Base-by-base conservation (phyloP, 495 filamentous ascomycete species). In the Neurospora sp. region DNA sequence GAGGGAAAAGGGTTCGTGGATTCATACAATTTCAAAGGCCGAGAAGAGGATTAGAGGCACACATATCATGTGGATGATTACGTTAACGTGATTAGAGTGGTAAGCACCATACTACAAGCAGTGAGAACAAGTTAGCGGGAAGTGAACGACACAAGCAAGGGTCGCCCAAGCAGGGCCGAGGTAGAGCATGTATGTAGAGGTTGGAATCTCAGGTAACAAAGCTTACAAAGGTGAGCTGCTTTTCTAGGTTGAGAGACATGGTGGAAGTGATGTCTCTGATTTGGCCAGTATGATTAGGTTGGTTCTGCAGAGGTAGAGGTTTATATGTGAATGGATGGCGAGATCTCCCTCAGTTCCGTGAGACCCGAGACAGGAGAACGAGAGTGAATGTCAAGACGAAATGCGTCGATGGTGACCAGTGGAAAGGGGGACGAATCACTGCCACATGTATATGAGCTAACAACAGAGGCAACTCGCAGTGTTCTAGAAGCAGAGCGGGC, bases 21-120 rank as follows among this genome's bases (percentile, higher is more conserved):
- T 39, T 77, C 82, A 68, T 91, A 97, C 95, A 75, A 98, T 79
- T 53, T 94, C 85, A 74, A 98, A 91, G 3, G 84, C 88, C 1
- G 93, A 93, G 75, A 96, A 89, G 71, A 97, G 83, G 48, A 99
- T 88, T 41, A 92, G 78, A 1, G 96, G 96, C 10, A 99, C 94
- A 79, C 93, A 98, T 35, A 90, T 85, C 77, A 97, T 91, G 80
- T 99, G 96, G 76, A 99, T 97, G 31, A 88, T 87, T 71, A 98
- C 84, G 78, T 99, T 99, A 78, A 96, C 92, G 10, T 89, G 84
- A 82, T 97, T 91, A 80, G 92, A 91, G 81, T 99, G 96, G 81
- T 99, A 98, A 39, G 93, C 88, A 77, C 96, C 95, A 87, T 99
- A 99, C 96, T 98, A 74, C 61, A 71, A 8, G 69, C 10, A 27